Evolutionary conservation across 2,329 filamentous ascomycete species (phyloP).

Genomic region (Emericellopsis cladophorae): DNA sequence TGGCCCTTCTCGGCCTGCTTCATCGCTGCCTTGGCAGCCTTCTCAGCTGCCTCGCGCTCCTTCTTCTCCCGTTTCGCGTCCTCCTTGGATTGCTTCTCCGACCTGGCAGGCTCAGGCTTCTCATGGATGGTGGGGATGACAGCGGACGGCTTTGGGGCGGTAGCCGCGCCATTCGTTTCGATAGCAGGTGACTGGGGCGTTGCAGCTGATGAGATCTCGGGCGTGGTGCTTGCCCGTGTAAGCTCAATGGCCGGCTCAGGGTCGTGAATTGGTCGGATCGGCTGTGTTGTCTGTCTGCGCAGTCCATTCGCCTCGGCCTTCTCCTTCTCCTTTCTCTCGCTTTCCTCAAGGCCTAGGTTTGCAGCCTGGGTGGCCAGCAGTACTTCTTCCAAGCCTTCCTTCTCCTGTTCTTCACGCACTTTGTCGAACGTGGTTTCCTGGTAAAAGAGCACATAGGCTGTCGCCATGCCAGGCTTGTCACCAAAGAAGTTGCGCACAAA

Average conservation of each 20-base stretch:
- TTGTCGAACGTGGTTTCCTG: slow-evolving; percentile 72
- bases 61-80: slow-evolving; percentile 57
- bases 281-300: slow-evolving; percentile 37
- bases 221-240: slow-evolving; percentile 55
- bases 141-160: background rate
- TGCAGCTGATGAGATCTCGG: slow-evolving; percentile 16
- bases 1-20: slow-evolving; percentile 29
- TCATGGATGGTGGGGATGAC: background rate
- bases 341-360: slow-evolving; percentile 36
- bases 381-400: slow-evolving; percentile 56
- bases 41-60: slow-evolving; percentile 43
- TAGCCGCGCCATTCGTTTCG: background rate
- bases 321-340: slow-evolving; percentile 34
- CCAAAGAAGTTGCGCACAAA: slow-evolving; percentile 95
- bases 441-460: slow-evolving; percentile 95
- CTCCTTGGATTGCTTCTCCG: slow-evolving; percentile 36
- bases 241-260: slow-evolving; percentile 44
- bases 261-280: slow-evolving; percentile 29
- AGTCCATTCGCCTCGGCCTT: slow-evolving; percentile 17
- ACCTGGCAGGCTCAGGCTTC: slow-evolving; percentile 8
- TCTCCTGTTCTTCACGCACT: slow-evolving; percentile 66
- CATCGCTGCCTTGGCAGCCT: slow-evolving; percentile 43
- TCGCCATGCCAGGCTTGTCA: slow-evolving; percentile 79
- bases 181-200: background rate
- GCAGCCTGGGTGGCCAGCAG: slow-evolving; percentile 42